A percentile compares a stretch with the other conserved stretches of the same genome.
Conservation (phyloP, 768 basidiomycete genomes). For the Cystoderma amianthinum region DNA sequence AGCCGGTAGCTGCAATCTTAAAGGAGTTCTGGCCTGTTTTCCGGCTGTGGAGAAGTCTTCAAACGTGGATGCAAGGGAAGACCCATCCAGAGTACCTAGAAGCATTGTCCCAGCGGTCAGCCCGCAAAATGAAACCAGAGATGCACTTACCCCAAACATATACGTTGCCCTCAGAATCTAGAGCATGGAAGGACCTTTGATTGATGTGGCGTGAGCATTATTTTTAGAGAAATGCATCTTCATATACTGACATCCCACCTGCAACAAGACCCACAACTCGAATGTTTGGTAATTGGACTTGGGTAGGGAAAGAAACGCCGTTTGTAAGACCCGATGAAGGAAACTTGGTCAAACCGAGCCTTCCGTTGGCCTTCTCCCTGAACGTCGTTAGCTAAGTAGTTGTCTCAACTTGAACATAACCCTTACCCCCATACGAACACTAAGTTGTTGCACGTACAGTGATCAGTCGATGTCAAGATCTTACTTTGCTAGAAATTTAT, state of each 20-base stretch:
- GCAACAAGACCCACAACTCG: slow-evolving; percentile 70
- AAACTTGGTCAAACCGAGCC: slow-evolving; percentile 47
- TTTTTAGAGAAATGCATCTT: background rate
- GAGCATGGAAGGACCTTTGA: slow-evolving; percentile 77
- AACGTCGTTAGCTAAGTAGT: slow-evolving; percentile 1
- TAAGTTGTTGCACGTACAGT: too few species aligned
- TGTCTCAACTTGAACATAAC: slow-evolving; percentile 4
- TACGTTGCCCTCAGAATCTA: slow-evolving; percentile 68
- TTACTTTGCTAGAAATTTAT: too few species aligned
- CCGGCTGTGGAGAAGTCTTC: slow-evolving; percentile 54
- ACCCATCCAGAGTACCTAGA: slow-evolving; percentile 57
- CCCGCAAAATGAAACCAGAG: too few species aligned
- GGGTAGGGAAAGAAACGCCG: slow-evolving; percentile 57
- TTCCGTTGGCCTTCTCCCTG: slow-evolving; percentile 56
- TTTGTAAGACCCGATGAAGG: slow-evolving; percentile 21
- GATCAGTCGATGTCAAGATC: too few species aligned
- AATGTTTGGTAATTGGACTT: slow-evolving; percentile 50
- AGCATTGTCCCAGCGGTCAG: too few species aligned
- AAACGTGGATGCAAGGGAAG: slow-evolving; percentile 23
- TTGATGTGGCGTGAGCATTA: slow-evolving; percentile 4
- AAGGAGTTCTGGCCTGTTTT: slow-evolving; percentile 45
- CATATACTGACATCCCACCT: slow-evolving; percentile 65
- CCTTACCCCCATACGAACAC: slow-evolving; percentile 49
- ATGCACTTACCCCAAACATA: slow-evolving; percentile 76
- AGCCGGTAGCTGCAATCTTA: slow-evolving; percentile 51